Conservation (phyloP, 805 yeast genomes). For the Candida dajiaensis region DNA sequence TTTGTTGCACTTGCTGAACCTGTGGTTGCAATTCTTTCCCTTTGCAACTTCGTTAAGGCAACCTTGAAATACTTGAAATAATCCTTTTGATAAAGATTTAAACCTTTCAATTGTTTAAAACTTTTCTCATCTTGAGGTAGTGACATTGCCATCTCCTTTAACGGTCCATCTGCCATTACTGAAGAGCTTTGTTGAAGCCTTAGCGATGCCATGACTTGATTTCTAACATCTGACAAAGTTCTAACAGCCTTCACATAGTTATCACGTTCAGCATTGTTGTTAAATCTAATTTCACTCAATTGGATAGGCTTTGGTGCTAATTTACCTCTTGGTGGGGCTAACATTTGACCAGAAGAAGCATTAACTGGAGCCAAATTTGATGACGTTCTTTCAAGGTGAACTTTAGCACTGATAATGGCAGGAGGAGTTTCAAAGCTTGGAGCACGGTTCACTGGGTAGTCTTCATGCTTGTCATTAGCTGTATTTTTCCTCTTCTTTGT, state of each 20-base stretch:
- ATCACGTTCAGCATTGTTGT: conserved; percentile 17
- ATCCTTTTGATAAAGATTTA: conserved; percentile 22
- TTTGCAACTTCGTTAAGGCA: conserved; percentile 21
- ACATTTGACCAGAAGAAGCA: conserved; percentile 1
- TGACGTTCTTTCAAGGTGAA: conserved; percentile 20
- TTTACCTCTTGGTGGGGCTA: neutral
- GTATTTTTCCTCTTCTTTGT: conserved; percentile 2
- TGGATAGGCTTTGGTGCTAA: conserved; percentile 18
- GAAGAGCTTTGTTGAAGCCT: conserved; percentile 29
- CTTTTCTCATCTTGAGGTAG: conserved; percentile 47
- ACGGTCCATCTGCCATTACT: conserved; percentile 32
- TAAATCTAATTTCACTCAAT: conserved; percentile 13
- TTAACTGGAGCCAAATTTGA: conserved; percentile 11
- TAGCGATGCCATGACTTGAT: conserved; percentile 35
- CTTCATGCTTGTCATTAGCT: conserved; percentile 5
- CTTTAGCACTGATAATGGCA: conserved; percentile 18
- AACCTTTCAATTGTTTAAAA: conserved; percentile 33
- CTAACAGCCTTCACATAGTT: conserved; percentile 14
- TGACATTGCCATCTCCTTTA: conserved; percentile 49
- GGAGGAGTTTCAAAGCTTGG: conserved; percentile 19
- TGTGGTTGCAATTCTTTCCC: neutral
- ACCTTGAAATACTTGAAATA: conserved; percentile 36
- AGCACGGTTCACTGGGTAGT: conserved; percentile 3
- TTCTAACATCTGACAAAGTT: conserved; percentile 35
- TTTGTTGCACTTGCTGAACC: conserved; percentile 9